Base-by-base conservation (phyloP, 1,284 basidiomycete species). In the Ustilago shanxiensis region DNA sequence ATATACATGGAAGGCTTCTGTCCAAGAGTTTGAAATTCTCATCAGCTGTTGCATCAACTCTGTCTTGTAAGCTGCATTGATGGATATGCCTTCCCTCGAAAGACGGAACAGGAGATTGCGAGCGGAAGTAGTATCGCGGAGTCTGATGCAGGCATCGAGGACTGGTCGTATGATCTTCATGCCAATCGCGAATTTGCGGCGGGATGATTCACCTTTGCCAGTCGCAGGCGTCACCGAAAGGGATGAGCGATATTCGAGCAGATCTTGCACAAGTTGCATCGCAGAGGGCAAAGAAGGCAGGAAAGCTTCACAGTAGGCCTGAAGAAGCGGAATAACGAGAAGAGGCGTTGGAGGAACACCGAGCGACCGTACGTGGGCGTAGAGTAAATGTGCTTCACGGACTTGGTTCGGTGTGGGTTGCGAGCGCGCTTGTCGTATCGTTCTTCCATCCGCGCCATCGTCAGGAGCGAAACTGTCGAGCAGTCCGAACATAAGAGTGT, bases 251-350 rank as follows among this genome's bases (percentile, higher is more conserved):
- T 64, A 28, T 14, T 61, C 61, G n/a, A 78, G 60, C 47, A 76
- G 9, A 35, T 78, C 75, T 9, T 65, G 59, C 18, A 82, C 57
- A 10, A 83, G 68, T 45, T 62, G 52, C 29, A 74, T 68, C 16
- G 77, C 78, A 8, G 70, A 64, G 6, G 74, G 61, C 0, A 83
- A 35, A 1, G 63, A 73, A 6, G 82, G 82, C 13, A 81, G 58
- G 58, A 80, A 82, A 2, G 76, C 74, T 18, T 66, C 59, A 74
- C 79, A 79, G 52, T 81, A 79, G 3, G 82, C 82, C 11, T 39
- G 59, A 20, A 83, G 50, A 13, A 83, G 68, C 2, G 80, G 79
- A 22, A 50, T 64, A 7, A 82, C 69, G 11, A 82, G 58, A 16
- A 69, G 54, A 16, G 74, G 37, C 18, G 76, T 79, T 2, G 80